These are phyloP conservation scores for Tricholoma furcatifolium DNA, from an alignment of 768 basidiomycete genomes.

Conservation along the genomic window DNA sequence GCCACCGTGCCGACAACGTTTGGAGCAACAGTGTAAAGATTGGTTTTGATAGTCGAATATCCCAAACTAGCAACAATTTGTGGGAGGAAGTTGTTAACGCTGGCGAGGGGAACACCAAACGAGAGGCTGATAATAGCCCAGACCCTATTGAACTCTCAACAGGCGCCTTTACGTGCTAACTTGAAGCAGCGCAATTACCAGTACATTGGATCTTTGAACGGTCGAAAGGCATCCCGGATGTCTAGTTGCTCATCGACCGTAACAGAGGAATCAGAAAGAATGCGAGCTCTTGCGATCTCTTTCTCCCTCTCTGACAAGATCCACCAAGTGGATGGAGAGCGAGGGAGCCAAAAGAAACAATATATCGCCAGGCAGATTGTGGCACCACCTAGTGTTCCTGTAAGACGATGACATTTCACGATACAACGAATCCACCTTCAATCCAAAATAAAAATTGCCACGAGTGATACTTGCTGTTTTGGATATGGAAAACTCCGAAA, in stretches of 20 bases:
- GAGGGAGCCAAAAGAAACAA: slow-evolving; percentile 46
- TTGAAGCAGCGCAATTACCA: slow-evolving; percentile 25
- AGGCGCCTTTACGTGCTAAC: not conserved
- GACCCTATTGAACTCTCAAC: slow-evolving; percentile 23
- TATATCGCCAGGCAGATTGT: slow-evolving; percentile 43
- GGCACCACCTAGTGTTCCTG: slow-evolving; percentile 29
- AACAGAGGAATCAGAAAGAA: slow-evolving; percentile 47
- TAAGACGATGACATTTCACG: not conserved
- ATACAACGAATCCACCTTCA: slow-evolving; percentile 33
- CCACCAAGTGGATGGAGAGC: slow-evolving; percentile 40
- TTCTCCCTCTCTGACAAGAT: slow-evolving; percentile 37
- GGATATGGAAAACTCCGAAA: slow-evolving; percentile 51
- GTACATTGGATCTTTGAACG: slow-evolving; percentile 44
- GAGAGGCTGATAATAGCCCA: slow-evolving; percentile 47
- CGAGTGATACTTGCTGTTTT: slow-evolving; percentile 37
- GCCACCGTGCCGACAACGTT: slow-evolving; percentile 49
- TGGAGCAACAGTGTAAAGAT: slow-evolving; percentile 52
- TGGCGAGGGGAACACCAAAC: slow-evolving; percentile 47
- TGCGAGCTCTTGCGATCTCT: slow-evolving; percentile 37
- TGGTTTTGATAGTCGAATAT: slow-evolving; percentile 49
- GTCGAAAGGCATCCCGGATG: slow-evolving; percentile 42
- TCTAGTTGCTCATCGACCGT: slow-evolving; percentile 38
- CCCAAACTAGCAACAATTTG: slow-evolving; percentile 46
- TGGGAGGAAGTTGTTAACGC: slow-evolving; percentile 54
- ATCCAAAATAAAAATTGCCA: slow-evolving; percentile 58